These are phyloP conservation scores for Hansenula sp. DNA, from an alignment of 1,139 yeast species.

Conservation along the genomic window DNA sequence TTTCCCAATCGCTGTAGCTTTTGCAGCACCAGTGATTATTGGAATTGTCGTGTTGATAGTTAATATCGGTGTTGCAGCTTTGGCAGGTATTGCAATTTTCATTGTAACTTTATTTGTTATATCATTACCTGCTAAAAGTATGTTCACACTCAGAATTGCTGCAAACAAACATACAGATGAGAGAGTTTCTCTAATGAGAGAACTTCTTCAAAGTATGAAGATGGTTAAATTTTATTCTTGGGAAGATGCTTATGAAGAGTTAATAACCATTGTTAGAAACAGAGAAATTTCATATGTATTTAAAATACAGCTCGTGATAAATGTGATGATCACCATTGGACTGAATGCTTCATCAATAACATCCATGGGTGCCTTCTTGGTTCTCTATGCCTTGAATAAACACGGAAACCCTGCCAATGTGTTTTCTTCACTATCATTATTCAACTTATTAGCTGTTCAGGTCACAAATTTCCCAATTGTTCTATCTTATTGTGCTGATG, in stretches of 20 bases:
- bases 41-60: conserved; percentile 57
- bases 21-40: conserved; percentile 51
- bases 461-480: conserved; percentile 62
- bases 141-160: conserved; percentile 34
- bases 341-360: conserved; percentile 58
- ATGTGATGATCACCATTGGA: conserved; percentile 51
- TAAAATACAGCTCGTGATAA: conserved; percentile 46
- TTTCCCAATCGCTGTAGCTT: conserved; percentile 55
- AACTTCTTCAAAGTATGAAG: conserved; percentile 45
- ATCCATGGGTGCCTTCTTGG: conserved; percentile 67
- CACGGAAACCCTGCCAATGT: conserved; percentile 49
- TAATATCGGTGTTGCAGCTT: conserved; percentile 65
- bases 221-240: conserved; percentile 54
- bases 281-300: conserved; percentile 41
- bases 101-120: conserved; percentile 26
- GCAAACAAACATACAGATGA: conserved; percentile 41
- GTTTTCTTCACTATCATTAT: conserved; percentile 72
- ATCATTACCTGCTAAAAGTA: conserved; percentile 28
- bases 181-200: conserved; percentile 47
- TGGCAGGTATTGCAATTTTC: conserved; percentile 57
- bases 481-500: conserved; percentile 49
- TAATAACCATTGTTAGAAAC: conserved; percentile 37
- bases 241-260: conserved; percentile 51
- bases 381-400: conserved; percentile 47
- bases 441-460: conserved; percentile 66